A percentile compares a stretch with the other conserved stretches of the same genome.
phyloP scores from a whole-genome alignment of 805 yeast species.

The Yamadazyma sp. region DNA sequence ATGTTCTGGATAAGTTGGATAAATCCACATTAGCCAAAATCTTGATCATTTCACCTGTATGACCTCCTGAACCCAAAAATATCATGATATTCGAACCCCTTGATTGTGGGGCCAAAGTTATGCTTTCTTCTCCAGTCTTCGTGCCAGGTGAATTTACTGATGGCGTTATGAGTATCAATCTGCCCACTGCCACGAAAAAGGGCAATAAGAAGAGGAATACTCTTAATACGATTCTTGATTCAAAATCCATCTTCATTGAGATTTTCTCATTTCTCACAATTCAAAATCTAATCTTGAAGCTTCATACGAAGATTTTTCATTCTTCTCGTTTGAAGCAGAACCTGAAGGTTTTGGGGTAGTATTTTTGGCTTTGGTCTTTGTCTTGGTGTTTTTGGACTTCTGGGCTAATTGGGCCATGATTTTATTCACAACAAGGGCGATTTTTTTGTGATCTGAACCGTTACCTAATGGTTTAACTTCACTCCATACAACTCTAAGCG shows the following conservation, averaged over 20 bases:
- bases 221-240: conserved; percentile 14
- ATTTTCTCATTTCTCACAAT: conserved; percentile 6
- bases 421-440: conserved; percentile 48
- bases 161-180: conserved; percentile 26
- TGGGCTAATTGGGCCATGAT: conserved; percentile 53
- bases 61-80: conserved; percentile 94
- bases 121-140: background rate
- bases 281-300: conserved; percentile 15
- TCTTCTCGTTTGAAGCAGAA: background rate
- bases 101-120: conserved; percentile 5
- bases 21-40: conserved; percentile 45
- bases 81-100: conserved; percentile 43
- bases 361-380: background rate
- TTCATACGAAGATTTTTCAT: conserved; percentile 2
- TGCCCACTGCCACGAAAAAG: conserved; percentile 16
- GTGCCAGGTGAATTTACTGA: conserved; percentile 10
- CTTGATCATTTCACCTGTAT: conserved; percentile 92
- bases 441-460: conserved; percentile 44
- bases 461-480: conserved; percentile 42
- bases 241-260: conserved; percentile 18
- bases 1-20: conserved; percentile 25
- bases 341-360: background rate
- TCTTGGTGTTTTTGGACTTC: conserved; percentile 22
- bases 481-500: conserved; percentile 58
- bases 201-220: conserved; percentile 15